Conservation (phyloP, 2,329 filamentous ascomycete genomes). For the Aspergillus fumigatus region DNA sequence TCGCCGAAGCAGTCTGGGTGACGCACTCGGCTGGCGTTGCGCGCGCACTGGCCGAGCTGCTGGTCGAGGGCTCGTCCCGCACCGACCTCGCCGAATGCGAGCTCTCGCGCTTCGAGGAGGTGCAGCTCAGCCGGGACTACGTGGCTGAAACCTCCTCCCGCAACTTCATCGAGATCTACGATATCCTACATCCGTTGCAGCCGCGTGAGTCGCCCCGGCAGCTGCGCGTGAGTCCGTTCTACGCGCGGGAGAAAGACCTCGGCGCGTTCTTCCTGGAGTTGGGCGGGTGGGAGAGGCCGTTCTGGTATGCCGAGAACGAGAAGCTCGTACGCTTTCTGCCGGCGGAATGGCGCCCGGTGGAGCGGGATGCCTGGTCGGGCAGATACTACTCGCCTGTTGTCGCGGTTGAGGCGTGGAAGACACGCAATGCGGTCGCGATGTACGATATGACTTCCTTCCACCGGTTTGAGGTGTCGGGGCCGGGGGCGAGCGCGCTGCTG, state of each 20-base stretch:
- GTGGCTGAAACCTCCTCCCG: conserved; percentile 56
- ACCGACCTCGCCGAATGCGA: conserved; percentile 59
- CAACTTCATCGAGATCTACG: conserved; percentile 62
- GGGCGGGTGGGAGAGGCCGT: conserved; percentile 59
- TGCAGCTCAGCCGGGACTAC: conserved; percentile 54
- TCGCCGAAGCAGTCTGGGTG: conserved; percentile 64
- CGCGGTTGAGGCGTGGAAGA: conserved; percentile 62
- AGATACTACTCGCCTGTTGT: conserved; percentile 55
- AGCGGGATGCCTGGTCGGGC: conserved; percentile 57
- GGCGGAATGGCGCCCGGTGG: conserved; percentile 50
- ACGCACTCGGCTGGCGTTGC: conserved; percentile 62
- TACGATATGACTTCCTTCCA: conserved; percentile 61
- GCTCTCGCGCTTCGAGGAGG: conserved; percentile 56
- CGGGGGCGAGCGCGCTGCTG: conserved; percentile 53
- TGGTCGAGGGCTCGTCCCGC: conserved; percentile 53
- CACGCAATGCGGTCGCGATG: conserved; percentile 57
- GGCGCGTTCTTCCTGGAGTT: conserved; percentile 52
- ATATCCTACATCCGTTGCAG: conserved; percentile 59
- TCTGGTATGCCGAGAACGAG: conserved; percentile 58
- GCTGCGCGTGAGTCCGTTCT: conserved; percentile 57
- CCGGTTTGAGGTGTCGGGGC: conserved; percentile 55
- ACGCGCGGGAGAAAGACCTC: conserved; percentile 51
- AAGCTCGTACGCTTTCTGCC: conserved; percentile 50
- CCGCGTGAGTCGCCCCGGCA: conserved; percentile 55
- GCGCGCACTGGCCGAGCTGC: conserved; percentile 54